Evolutionary conservation across 177 flowering plant genomes (phyloP), one percentile per base, ranked within the genome.

Genomic region (Telopea speciosissima): DNA sequence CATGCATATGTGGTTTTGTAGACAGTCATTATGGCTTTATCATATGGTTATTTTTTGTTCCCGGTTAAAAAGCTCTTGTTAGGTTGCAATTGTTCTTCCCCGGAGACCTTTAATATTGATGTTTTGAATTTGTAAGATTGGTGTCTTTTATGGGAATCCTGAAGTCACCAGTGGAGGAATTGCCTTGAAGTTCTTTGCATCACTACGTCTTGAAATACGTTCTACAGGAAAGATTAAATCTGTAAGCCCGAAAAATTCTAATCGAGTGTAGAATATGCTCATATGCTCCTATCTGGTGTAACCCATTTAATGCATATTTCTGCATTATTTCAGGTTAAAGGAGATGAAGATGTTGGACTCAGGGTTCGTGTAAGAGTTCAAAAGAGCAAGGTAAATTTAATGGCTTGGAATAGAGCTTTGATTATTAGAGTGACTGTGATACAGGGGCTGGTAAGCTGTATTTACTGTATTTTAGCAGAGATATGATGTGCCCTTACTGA

Each of bases 121-220:
- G 4, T 26, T 45, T 40, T 74, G 58, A 19, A 69, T 73, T 78
- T 69, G 60, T 52, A 70, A 96, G 99, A 96, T 96, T 82, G 98
- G 99, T 69, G 99, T 96, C 8, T 91, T 83, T 77, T 96, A 96
- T 77, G 97, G 99, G 73, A 96, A 92, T 81, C 99, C 99, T 68
- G 99, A 96, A 85, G 99, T 95, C 70, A 95, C 99, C n/a, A 92
- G 97, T 80, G 99, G 99, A 73, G 99, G 99, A 25, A 91, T 95
- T 77, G 97, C 99, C 73, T 76, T 95, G 72, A 95, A 95, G 83
- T 95, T 95, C 82, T 95, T 92, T 83, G 97, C 99, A 58, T 95
- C 99, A 28, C 82, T 95, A 81, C 97, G 98, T 56, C 93, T 92
- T 72, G 99, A 95, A 78, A 90, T 93, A 79, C 96, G 99, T 61